Percentiles rank a stretch among this genome's conserved stretches.
Evolutionary conservation across 345 rosid genomes (phyloP).

Genomic region (Eucalyptus polybractea): DNA sequence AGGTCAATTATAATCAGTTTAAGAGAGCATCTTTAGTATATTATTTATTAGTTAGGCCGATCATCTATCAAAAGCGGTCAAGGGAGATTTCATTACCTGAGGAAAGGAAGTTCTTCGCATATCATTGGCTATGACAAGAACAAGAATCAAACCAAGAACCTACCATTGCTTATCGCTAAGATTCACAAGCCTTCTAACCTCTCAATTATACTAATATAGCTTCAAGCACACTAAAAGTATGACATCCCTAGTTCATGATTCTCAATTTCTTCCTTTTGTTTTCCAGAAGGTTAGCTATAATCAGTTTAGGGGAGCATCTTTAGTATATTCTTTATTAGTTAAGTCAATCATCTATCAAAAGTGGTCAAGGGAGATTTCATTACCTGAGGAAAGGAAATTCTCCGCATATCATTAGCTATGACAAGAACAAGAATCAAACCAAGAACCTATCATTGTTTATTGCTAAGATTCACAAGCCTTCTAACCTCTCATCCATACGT

Average conservation of each 20-base stretch:
- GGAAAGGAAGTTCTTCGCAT: constrained; percentile 8
- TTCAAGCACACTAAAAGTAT: background rate
- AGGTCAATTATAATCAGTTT: background rate
- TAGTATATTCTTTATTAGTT: background rate
- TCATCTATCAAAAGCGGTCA: constrained; percentile 19
- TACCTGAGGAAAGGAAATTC: constrained; percentile 14
- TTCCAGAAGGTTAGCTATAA: background rate
- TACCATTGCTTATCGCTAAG: background rate
- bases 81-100: constrained; percentile 14
- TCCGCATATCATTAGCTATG: constrained; percentile 28
- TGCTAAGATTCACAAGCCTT: background rate
- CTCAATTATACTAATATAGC: background rate
- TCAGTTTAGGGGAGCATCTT: background rate
- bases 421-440: constrained; percentile 29
- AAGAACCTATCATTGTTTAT: background rate
- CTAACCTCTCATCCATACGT: background rate
- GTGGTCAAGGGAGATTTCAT: constrained; percentile 25
- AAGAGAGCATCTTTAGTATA: background rate
- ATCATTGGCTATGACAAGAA: constrained; percentile 6
- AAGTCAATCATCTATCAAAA: background rate
- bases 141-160: constrained; percentile 11
- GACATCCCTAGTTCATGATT: background rate
- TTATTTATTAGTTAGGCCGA: background rate
- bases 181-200: background rate
- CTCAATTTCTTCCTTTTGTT: background rate